Evolutionary conservation across 176 grass and related monocot genomes (phyloP).

Genomic region (Pontederia paniculata): DNA sequence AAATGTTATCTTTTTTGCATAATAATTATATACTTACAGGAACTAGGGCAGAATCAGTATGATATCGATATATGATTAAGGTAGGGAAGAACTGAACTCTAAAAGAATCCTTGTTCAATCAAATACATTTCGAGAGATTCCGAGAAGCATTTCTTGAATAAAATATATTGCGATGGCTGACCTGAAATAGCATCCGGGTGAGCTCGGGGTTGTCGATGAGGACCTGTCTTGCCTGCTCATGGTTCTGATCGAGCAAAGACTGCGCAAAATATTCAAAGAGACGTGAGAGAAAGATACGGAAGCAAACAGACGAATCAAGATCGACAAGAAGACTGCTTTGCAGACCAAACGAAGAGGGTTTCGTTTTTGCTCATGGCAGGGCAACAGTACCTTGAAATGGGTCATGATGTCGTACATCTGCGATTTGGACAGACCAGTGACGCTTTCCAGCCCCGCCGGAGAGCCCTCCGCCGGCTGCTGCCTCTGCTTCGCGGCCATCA

Average conservation of each 20-base stretch:
- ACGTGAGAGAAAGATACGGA: not conserved
- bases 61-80: no score
- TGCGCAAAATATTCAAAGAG: constrained; percentile 14
- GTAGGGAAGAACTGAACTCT: not conserved
- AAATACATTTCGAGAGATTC: not conserved
- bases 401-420: constrained; percentile 88
- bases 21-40: no score
- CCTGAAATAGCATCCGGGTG: constrained; percentile 81
- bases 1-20: no score
- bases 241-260: constrained; percentile 66
- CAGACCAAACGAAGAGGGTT: not conserved
- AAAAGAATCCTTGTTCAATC: not conserved
- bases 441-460: constrained; percentile 27
- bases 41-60: no score
- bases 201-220: constrained; percentile 83
- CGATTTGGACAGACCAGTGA: constrained; percentile 53
- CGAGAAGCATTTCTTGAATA: not conserved
- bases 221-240: constrained; percentile 72
- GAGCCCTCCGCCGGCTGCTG: not conserved
- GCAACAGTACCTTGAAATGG: constrained; percentile 55
- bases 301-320: not conserved
- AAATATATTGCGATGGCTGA: constrained; percentile 13
- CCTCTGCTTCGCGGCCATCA: constrained; percentile 50
- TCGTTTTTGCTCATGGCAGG: not conserved
- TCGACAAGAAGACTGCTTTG: not conserved